Percentiles rank a stretch among this genome's conserved stretches.
Evolutionary conservation across 495 filamentous ascomycete species (phyloP).

Genomic region (Jackrogersella multiformis): DNA sequence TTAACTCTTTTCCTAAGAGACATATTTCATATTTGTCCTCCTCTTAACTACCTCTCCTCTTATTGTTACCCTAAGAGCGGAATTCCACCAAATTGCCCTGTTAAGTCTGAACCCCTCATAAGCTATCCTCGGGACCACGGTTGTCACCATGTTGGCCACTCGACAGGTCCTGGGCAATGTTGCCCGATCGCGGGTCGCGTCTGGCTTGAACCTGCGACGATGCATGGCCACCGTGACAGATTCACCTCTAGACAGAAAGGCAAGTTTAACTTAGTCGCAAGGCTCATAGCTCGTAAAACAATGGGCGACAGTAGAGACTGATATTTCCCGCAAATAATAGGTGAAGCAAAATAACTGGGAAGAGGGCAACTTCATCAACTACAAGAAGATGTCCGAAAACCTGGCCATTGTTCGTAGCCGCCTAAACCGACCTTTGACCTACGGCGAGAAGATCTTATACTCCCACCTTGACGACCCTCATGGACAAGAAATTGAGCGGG

Average conservation of each 20-base stretch:
- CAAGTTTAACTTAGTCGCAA: conserved; percentile 32
- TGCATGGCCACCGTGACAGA: conserved; percentile 64
- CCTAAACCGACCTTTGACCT: conserved; percentile 92
- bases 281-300: conserved; percentile 3
- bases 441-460: conserved; percentile 98
- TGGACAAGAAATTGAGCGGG: conserved; percentile 93
- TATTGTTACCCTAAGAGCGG: conserved; percentile 15
- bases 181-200: conserved; percentile 60
- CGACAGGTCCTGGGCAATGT: conserved; percentile 62
- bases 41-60: conserved; percentile 14
- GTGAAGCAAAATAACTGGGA: conserved; percentile 67
- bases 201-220: conserved; percentile 59
- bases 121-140: conserved; percentile 42
- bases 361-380: conserved; percentile 67
- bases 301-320: conserved; percentile 34
- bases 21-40: conserved; percentile 14
- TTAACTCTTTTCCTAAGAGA: conserved; percentile 29
- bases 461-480: conserved; percentile 98
- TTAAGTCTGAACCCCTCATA: conserved; percentile 38
- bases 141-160: conserved; percentile 63
- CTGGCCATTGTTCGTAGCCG: conserved; percentile 85
- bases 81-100: conserved; percentile 24
- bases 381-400: conserved; percentile 98
- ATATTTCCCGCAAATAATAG: conserved; percentile 48
- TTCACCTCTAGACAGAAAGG: conserved; percentile 64